Evolutionary conservation across 2,329 filamentous ascomycete species (phyloP).

Genomic region (Furcasterigmium sp.): DNA sequence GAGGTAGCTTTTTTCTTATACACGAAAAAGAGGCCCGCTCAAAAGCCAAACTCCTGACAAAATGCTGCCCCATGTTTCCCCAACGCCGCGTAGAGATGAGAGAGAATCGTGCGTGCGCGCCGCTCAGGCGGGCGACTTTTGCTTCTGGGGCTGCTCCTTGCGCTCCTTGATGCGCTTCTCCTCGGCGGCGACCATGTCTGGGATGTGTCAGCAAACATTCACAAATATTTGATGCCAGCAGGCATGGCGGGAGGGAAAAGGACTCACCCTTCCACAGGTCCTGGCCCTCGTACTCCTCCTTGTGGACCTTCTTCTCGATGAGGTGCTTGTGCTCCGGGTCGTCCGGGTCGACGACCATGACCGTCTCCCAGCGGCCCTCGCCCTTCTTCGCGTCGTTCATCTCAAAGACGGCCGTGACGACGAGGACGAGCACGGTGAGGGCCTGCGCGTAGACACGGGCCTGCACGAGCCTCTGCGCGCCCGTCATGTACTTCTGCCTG

Average conservation of each 20-base stretch:
- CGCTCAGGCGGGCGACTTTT: not conserved
- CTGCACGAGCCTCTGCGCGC: constrained; percentile 85
- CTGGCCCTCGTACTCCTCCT: constrained; percentile 81
- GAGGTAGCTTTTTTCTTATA: too few species aligned
- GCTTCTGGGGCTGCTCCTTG: constrained; percentile 15
- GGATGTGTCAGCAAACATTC: constrained; percentile 9
- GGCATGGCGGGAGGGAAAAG: not conserved
- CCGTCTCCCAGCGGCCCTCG: constrained; percentile 75
- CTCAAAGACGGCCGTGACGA: constrained; percentile 81
- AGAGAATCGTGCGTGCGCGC: too few species aligned
- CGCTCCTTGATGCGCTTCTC: constrained; percentile 52
- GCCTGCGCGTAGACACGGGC: constrained; percentile 92
- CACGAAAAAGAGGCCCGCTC: too few species aligned
- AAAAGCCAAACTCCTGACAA: too few species aligned
- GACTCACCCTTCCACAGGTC: constrained; percentile 83
- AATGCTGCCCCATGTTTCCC: too few species aligned
- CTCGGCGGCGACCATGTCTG: constrained; percentile 80
- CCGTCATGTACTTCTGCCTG: constrained; percentile 68
- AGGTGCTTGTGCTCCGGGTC: constrained; percentile 78
- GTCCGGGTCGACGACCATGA: constrained; percentile 73
- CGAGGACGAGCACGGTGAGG: constrained; percentile 76
- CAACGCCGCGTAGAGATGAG: too few species aligned
- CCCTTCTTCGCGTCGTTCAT: constrained; percentile 70
- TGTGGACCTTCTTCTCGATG: constrained; percentile 83
- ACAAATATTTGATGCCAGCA: not conserved